Base-by-base conservation (phyloP, 2,329 filamentous ascomycete genomes). In the Aspergillus quadrilineatus region DNA sequence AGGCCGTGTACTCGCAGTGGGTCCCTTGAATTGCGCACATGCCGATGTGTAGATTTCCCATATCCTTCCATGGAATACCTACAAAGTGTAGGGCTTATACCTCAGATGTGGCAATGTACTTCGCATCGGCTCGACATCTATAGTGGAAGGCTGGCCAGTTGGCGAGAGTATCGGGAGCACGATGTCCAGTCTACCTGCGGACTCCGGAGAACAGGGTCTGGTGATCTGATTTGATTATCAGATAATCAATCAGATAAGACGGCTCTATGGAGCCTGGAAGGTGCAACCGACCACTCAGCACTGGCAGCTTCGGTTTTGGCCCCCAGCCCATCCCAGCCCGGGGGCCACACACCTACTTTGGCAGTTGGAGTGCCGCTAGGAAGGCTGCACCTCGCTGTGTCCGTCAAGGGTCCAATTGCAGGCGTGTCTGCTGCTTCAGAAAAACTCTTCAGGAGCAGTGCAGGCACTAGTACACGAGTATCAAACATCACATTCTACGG, bases 221-320 rank as follows among this genome's bases (percentile, higher is more conserved):
- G 12, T 26, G 17, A 46, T 17, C 29, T 46, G 29, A 45, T 47
- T 43, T 30, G 51, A 30, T 53, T 46, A 48, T 55, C 52, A 49
- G 45, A 44, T 55, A 43, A 55, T 55, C 53, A 36, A 55, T 55
- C 45, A 55, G 53, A 55, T 55, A 49, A 55, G 4, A n/a, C 30
- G 45, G 37, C 43, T 45, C 45, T 28, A 49, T n/a, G 37, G 32
- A 12, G 32, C 50, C 22, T 4, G n/a, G 37, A 15, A 32, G 6
- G n/a, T 32, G 30, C 15, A 12, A 34, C 5, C 28, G 41, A 7
- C 10, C 32, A 29, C 39, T 22, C 39, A 42, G 6, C 39, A 14
- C 37, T 41, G 34, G 34, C 8, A 10, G 5, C 34, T 12, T 5
- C 10, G 17, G 39, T 22, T 42, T 42, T 42, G 39, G 17, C 39